Conservation (phyloP, 1,284 basidiomycete species). For the Wallemia ichthyophaga region DNA sequence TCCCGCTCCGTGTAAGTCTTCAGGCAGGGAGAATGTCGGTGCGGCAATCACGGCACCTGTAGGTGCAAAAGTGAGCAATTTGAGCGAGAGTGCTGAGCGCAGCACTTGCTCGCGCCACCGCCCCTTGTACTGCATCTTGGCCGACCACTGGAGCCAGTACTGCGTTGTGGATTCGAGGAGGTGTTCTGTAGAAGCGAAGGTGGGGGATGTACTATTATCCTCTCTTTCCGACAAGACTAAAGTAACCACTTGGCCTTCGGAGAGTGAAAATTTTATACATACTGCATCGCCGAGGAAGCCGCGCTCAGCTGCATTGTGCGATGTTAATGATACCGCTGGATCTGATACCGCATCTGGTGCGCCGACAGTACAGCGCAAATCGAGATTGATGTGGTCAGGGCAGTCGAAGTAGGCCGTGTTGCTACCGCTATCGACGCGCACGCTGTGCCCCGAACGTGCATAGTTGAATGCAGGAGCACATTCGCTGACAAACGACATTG, state of each 20-base stretch:
- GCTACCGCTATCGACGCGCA: conserved; percentile 15
- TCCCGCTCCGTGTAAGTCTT: conserved; percentile 46
- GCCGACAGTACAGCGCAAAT: conserved; percentile 35
- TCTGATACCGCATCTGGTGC: conserved; percentile 9
- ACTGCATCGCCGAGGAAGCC: conserved; percentile 22
- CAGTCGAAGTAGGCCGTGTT: conserved; percentile 34
- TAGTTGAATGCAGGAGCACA: conserved; percentile 86
- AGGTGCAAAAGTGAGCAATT: conserved; percentile 55
- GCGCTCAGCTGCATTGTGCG: conserved; percentile 28
- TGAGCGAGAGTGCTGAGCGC: conserved; percentile 54
- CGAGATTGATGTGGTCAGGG: conserved; percentile 26
- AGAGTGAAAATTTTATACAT: conserved; percentile 26
- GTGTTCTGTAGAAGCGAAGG: background rate
- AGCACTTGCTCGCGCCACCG: conserved; percentile 81
- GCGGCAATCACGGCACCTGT: conserved; percentile 61
- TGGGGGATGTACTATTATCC: background rate
- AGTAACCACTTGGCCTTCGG: conserved; percentile 55
- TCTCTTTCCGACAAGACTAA: conserved; percentile 24
- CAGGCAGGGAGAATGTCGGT: conserved; percentile 72
- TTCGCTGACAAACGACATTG: conserved; percentile 41
- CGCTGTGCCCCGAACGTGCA: conserved; percentile 38
- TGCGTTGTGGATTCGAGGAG: conserved; percentile 29
- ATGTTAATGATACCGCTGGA: background rate
- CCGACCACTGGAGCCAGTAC: conserved; percentile 71
- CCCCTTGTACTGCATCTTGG: conserved; percentile 46